Conservation (phyloP, 768 basidiomycete genomes). For the Leccinum olivaceopallidum region DNA sequence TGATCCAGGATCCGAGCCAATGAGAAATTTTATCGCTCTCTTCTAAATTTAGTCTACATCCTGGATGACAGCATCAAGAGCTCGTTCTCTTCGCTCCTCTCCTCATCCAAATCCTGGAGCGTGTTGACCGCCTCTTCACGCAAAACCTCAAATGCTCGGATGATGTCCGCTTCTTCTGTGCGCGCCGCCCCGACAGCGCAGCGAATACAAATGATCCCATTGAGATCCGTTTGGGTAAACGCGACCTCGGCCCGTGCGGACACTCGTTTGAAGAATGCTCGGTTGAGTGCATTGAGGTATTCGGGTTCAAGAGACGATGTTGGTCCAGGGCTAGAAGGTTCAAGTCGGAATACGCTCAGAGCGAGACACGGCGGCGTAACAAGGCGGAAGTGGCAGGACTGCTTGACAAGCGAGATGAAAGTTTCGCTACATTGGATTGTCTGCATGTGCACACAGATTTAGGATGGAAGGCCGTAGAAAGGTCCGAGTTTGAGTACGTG, state of each 20-base stretch:
- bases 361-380: conserved; percentile 72
- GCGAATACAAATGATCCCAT: conserved; percentile 72
- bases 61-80: too few species aligned
- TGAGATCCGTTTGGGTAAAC: conserved; percentile 77
- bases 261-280: conserved; percentile 57
- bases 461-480: not conserved
- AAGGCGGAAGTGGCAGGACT: conserved; percentile 56
- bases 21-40: too few species aligned
- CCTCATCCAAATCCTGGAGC: conserved; percentile 40
- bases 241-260: conserved; percentile 62
- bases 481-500: not conserved
- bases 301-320: conserved; percentile 27
- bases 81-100: not conserved
- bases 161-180: conserved; percentile 66
- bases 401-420: conserved; percentile 56
- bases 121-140: conserved; percentile 53
- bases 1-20: too few species aligned
- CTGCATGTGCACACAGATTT: conserved; percentile 36
- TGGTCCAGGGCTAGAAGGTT: conserved; percentile 26
- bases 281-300: conserved; percentile 66
- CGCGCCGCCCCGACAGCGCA: conserved; percentile 72
- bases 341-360: conserved; percentile 74
- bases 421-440: conserved; percentile 59
- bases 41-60: too few species aligned
- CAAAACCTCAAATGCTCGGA: conserved; percentile 57